Conservation (phyloP, 139 green algal species). For the Spirogloea muscicola region DNA sequence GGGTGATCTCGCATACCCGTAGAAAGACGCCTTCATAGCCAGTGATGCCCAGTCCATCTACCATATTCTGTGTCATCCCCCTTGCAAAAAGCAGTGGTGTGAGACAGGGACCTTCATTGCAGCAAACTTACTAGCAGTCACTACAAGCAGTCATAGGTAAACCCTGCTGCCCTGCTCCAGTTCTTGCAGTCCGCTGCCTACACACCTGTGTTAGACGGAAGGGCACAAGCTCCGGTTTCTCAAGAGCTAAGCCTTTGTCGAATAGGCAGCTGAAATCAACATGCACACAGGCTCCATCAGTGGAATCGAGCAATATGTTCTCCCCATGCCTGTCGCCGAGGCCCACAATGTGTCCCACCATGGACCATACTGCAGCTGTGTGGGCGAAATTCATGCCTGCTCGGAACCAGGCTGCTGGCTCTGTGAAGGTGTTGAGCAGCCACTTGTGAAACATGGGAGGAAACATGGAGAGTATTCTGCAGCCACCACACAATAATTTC, state of each 20-base stretch:
- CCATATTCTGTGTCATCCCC: slow-evolving; percentile 90
- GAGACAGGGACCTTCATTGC: too few relatives aligned
- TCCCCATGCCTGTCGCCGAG: slow-evolving; percentile 78
- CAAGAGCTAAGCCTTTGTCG: slow-evolving; percentile 65
- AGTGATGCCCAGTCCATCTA: slow-evolving; percentile 86
- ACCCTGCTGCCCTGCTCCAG: too few relatives aligned
- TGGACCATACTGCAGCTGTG: slow-evolving; percentile 67
- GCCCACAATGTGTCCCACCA: slow-evolving; percentile 61
- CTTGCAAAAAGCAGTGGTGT: too few relatives aligned
- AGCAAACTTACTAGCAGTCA: too few relatives aligned
- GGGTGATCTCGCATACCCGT: slow-evolving; percentile 76
- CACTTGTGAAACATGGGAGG: slow-evolving; percentile 82
- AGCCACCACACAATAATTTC: too few relatives aligned
- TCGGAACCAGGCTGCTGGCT: slow-evolving; percentile 79
- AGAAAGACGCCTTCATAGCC: slow-evolving; percentile 85
- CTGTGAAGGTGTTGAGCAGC: slow-evolving; percentile 68
- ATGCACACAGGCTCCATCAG: slow-evolving; percentile 61
- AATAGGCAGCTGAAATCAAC: slow-evolving; percentile 89
- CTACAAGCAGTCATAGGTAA: too few relatives aligned
- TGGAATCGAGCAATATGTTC: slow-evolving; percentile 94
- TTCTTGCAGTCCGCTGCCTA: too few relatives aligned
- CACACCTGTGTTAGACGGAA: slow-evolving; percentile 94
- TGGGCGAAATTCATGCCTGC: slow-evolving; percentile 74
- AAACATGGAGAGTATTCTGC: slow-evolving; percentile 68
- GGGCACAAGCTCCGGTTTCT: slow-evolving; percentile 88